phyloP scores from a whole-genome alignment of 352 stramenopile species.

The Thraustotheca clavata region DNA sequence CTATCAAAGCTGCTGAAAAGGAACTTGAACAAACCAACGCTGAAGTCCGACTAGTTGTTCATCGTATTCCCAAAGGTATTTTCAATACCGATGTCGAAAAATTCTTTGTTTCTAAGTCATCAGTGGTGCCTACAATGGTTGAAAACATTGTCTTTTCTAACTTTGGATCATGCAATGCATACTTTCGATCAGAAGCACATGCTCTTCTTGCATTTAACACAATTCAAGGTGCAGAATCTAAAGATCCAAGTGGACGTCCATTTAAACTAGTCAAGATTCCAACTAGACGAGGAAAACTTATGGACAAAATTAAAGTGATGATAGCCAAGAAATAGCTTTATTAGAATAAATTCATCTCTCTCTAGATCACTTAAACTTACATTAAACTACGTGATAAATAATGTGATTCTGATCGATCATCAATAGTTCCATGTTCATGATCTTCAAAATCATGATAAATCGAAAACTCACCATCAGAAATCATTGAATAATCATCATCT shows the following conservation, averaged over 20 bases:
- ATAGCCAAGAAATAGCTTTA: constrained; percentile 1
- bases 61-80: constrained; percentile 63
- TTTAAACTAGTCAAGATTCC: constrained; percentile 64
- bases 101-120: constrained; percentile 51
- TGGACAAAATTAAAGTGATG: constrained; percentile 25
- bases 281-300: constrained; percentile 57
- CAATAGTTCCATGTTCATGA: too few species aligned
- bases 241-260: constrained; percentile 54
- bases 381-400: neutral
- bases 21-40: neutral
- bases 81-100: constrained; percentile 55
- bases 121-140: constrained; percentile 54
- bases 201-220: constrained; percentile 58
- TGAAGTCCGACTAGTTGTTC: too few species aligned
- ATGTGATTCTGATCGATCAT: too few species aligned
- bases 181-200: constrained; percentile 56
- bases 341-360: neutral
- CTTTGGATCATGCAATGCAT: constrained; percentile 60
- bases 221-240: constrained; percentile 22
- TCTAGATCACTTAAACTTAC: neutral
- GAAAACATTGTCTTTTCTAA: constrained; percentile 37
- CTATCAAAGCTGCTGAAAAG: neutral
- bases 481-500: neutral
- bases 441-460: neutral
- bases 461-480: neutral